Conservation (phyloP, 2,329 filamentous ascomycete genomes). For the Diplocarpon rosae region DNA sequence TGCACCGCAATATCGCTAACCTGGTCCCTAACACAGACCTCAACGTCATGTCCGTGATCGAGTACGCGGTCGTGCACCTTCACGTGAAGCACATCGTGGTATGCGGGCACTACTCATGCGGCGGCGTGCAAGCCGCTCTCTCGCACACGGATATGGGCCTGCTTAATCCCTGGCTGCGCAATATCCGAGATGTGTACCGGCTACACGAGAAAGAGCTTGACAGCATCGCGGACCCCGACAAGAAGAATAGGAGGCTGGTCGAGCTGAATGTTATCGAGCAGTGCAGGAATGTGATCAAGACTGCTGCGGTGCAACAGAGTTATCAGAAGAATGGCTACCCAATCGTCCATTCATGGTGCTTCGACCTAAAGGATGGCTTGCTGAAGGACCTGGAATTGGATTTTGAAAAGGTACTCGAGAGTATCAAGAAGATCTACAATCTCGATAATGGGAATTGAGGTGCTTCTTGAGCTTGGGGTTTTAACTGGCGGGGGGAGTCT, state of each 20-base stretch:
- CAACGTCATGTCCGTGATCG: slow-evolving; percentile 70
- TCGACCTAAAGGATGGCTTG: slow-evolving; percentile 56
- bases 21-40: slow-evolving; percentile 71
- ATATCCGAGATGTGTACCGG: slow-evolving; percentile 65
- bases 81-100: slow-evolving; percentile 73
- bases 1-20: slow-evolving; percentile 94
- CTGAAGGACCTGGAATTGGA: slow-evolving; percentile 55
- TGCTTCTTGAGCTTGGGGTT: too few relatives aligned
- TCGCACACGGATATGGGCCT: slow-evolving; percentile 59
- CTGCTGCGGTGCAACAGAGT: slow-evolving; percentile 65
- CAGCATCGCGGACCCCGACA: slow-evolving; percentile 44
- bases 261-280: slow-evolving; percentile 77
- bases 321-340: slow-evolving; percentile 53
- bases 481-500: not conserved
- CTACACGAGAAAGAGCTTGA: slow-evolving; percentile 62
- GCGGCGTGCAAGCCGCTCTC: slow-evolving; percentile 65
- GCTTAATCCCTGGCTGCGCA: slow-evolving; percentile 63
- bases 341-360: slow-evolving; percentile 65
- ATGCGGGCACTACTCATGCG: slow-evolving; percentile 70
- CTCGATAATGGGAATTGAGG: slow-evolving; percentile 21
- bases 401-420: slow-evolving; percentile 42
- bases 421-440: slow-evolving; percentile 57
- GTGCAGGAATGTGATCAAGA: slow-evolving; percentile 69
- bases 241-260: slow-evolving; percentile 59
- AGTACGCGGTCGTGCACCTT: slow-evolving; percentile 74